Conservation (phyloP, 2,329 filamentous ascomycete genomes). For the Pestalotiopsis sp. region DNA sequence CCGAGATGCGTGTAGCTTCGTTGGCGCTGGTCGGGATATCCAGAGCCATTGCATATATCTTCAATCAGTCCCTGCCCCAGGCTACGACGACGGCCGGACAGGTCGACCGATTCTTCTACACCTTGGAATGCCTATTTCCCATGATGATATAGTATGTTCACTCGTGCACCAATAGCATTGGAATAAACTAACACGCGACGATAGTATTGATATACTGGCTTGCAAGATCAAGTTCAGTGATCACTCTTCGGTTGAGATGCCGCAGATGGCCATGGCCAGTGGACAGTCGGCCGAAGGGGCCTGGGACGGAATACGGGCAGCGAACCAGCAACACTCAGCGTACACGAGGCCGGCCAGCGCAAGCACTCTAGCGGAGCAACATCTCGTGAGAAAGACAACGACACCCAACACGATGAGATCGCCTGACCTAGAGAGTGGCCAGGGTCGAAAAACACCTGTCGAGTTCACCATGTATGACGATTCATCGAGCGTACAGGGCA, state of each 20-base stretch:
- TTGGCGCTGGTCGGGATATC: constrained; percentile 39
- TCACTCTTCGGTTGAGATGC: neutral
- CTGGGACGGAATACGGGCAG: neutral
- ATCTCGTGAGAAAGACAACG: neutral
- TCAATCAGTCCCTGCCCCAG: constrained; percentile 36
- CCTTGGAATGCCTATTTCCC: constrained; percentile 43
- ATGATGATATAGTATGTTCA: constrained; percentile 40
- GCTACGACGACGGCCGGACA: constrained; percentile 38
- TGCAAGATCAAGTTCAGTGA: constrained; percentile 3
- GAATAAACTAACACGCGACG: neutral
- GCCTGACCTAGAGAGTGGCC: neutral
- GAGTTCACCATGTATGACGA: constrained; percentile 3
- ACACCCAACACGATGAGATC: neutral
- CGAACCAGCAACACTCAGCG: neutral
- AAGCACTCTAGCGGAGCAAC: neutral
- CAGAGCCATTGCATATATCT: constrained; percentile 42
- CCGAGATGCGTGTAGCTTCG: constrained; percentile 39
- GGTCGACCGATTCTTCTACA: constrained; percentile 42
- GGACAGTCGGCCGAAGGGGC: neutral
- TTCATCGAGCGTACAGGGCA: neutral
- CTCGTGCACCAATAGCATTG: neutral
- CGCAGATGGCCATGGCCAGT: neutral
- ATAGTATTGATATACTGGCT: constrained; percentile 1
- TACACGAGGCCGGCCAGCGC: neutral
- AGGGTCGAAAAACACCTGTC: neutral